Evolutionary conservation across 768 basidiomycete genomes (phyloP).

Genomic region (Gelatoporia subvermispora): DNA sequence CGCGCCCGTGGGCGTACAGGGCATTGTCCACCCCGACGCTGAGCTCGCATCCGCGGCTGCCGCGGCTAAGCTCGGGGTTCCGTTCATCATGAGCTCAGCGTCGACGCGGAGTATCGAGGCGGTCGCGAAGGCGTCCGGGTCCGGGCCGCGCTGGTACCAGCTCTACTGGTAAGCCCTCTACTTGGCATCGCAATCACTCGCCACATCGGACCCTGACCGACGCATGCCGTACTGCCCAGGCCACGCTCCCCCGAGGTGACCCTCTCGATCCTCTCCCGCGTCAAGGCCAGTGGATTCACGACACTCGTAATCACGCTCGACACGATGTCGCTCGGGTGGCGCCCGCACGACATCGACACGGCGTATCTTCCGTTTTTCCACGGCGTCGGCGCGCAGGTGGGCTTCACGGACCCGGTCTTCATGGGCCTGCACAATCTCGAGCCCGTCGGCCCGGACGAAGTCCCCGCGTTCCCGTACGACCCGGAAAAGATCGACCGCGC

Average conservation of each 20-base stretch:
- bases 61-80: constrained; percentile 55
- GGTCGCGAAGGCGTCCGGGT: constrained; percentile 68
- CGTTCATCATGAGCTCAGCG: constrained; percentile 75
- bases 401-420: constrained; percentile 72
- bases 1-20: constrained; percentile 77
- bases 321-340: constrained; percentile 69
- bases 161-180: constrained; percentile 60
- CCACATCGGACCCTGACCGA: background rate
- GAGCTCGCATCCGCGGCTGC: constrained; percentile 70
- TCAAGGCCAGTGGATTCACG: constrained; percentile 60
- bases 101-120: constrained; percentile 69
- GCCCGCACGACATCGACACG: constrained; percentile 65
- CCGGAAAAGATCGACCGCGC: constrained; percentile 40
- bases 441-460: constrained; percentile 35
- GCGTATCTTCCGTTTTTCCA: constrained; percentile 64
- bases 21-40: constrained; percentile 63
- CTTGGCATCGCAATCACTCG: too few relatives aligned
- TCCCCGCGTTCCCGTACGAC: constrained; percentile 56
- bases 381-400: constrained; percentile 63
- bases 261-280: constrained; percentile 59
- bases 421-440: constrained; percentile 53
- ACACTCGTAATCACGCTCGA: constrained; percentile 79
- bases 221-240: constrained; percentile 34
- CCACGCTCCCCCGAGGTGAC: constrained; percentile 56
- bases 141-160: constrained; percentile 73